Base-by-base conservation (phyloP, 805 yeast species). In the Pichia sporocuriosa region DNA sequence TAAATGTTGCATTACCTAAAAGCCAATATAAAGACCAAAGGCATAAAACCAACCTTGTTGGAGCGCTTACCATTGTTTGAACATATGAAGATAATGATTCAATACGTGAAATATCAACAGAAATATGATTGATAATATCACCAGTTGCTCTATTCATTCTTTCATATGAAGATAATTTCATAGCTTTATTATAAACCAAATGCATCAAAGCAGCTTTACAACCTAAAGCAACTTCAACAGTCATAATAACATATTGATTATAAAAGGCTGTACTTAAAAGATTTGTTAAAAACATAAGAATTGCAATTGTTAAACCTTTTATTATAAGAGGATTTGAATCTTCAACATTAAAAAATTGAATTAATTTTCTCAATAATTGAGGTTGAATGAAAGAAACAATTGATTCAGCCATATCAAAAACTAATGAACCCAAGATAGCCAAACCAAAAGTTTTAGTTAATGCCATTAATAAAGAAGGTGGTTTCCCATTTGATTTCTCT, bases 91-190 rank as follows among this genome's bases (percentile, higher is more conserved):
- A 59, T 40, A 83, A 61, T 29, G 75, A 78, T 54, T 79, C 84
- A 23, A 86, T 64, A 47, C 83, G 68, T 36, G 66, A 64, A 11
- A 84, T 78, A 64, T 87, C 96, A 25, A 84, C 89, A 16, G 93
- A 75, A 66, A 84, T 73, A 54, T 81, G 68, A 53, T 84, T 86
- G 49, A 86, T 72, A 39, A 87, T 83, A 49, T 85, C 94, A 50
- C 95, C 95, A 2, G 89, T 73, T 2, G 86, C 63, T 49, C 73
- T 66, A 15, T 71, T 68, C 25, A 70, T 69, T 46, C 81, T 72
- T 7, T 87, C 76, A 36, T 77, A 79, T 7, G 77, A 72, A 2
- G 94, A 79, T n/a, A 88, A 62, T 16, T 59, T 67, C 43, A 88
- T 66, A 0, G 93, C 70, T 59, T 88, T 88, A 35, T 75, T 73